Evolutionary conservation across 1,139 yeast genomes (phyloP).

Genomic region (Sugiyamaella paludigena): DNA sequence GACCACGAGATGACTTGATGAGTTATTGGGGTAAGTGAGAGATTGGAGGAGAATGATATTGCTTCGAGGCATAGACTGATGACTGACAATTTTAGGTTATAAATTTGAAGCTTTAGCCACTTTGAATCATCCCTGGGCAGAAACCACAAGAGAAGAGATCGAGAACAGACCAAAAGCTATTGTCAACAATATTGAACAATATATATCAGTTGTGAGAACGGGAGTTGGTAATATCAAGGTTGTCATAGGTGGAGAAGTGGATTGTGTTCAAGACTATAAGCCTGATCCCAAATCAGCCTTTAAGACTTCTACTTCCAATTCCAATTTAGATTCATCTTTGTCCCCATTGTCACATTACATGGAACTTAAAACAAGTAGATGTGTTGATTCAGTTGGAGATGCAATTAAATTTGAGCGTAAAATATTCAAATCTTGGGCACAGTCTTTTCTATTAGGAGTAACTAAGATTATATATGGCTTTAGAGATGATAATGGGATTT

Average conservation of each 20-base stretch:
- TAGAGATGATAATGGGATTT: conserved; percentile 65
- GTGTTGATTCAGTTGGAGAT: conserved; percentile 52
- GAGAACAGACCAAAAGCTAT: conserved; percentile 57
- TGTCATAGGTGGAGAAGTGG: conserved; percentile 86
- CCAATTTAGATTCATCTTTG: background rate
- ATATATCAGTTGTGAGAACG: conserved; percentile 71
- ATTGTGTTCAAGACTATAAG: conserved; percentile 79
- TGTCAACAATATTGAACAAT: conserved; percentile 74
- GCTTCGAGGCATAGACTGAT: background rate
- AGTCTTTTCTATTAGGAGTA: conserved; percentile 83
- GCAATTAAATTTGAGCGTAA: conserved; percentile 64
- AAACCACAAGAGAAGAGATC: conserved; percentile 59
- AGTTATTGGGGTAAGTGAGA: conserved; percentile 38
- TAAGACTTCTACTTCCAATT: too few relatives aligned
- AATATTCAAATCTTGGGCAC: conserved; percentile 87
- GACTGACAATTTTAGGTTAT: conserved; percentile 40
- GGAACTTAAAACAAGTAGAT: conserved; percentile 73
- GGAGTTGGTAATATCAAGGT: conserved; percentile 75
- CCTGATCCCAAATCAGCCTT: conserved; percentile 43
- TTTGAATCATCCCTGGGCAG: conserved; percentile 71
- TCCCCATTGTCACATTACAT: conserved; percentile 67
- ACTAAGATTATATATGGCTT: conserved; percentile 79
- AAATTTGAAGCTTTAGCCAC: conserved; percentile 83
- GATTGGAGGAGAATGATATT: background rate
- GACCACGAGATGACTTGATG: conserved; percentile 33